Evolutionary conservation across 495 filamentous ascomycete genomes (phyloP).

Genomic region (Trichoderma asperelloides): DNA sequence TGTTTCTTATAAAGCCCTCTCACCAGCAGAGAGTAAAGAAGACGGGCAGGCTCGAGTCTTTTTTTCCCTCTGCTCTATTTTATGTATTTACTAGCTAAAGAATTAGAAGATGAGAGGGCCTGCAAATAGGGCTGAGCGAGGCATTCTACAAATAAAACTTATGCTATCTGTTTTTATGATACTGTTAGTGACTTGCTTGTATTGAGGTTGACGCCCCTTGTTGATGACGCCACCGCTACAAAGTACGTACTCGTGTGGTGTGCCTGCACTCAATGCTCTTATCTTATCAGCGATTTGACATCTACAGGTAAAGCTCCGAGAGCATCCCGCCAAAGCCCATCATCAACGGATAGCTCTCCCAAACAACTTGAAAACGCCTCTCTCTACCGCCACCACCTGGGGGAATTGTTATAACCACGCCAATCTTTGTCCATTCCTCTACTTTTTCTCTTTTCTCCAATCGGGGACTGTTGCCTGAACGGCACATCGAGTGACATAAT

Average conservation of each 20-base stretch:
- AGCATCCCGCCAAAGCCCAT: background rate
- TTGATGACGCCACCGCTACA: background rate
- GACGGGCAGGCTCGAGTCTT: background rate
- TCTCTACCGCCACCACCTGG: background rate
- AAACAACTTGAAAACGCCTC: too few relatives aligned
- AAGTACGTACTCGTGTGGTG: background rate
- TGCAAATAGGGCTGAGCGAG: background rate
- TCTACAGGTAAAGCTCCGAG: background rate
- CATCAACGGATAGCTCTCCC: background rate
- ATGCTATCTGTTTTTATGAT: background rate
- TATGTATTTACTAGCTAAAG: background rate
- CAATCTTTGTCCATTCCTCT: background rate
- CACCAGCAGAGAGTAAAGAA: background rate
- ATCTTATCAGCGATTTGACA: slow-evolving; percentile 1
- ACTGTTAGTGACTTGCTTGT: background rate
- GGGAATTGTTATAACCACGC: background rate
- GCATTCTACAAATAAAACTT: background rate
- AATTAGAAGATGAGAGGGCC: background rate
- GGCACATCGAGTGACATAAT: slow-evolving; percentile 25
- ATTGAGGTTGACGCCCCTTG: background rate
- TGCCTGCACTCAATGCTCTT: background rate
- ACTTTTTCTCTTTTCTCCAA: background rate
- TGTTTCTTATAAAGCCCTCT: background rate
- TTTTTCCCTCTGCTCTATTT: background rate
- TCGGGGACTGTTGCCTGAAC: background rate